Percentiles rank a stretch among this genome's conserved stretches.
phyloP scores from a whole-genome alignment of 305 asterid species.

The Rubia tinctorum region DNA sequence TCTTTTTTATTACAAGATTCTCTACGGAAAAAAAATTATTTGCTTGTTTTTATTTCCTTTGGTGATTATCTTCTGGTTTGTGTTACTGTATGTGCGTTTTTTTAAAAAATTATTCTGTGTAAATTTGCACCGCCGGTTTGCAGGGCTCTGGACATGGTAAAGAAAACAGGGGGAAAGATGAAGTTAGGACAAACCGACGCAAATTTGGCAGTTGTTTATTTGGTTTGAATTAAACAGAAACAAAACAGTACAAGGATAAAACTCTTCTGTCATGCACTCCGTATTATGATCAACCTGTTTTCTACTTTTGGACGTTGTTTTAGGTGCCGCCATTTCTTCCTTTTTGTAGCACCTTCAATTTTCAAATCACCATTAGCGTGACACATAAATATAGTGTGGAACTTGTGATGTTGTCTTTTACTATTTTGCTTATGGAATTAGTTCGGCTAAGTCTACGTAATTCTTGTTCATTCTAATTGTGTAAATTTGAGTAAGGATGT shows the following conservation, averaged over 20 bases:
- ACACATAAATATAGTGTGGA: background rate
- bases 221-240: background rate
- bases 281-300: background rate
- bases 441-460: background rate
- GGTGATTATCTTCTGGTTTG: too few species aligned
- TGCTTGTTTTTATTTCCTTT: too few species aligned
- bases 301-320: background rate
- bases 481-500: background rate
- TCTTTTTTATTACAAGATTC: too few species aligned
- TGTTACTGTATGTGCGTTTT: too few species aligned
- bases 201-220: background rate
- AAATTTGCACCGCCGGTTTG: constrained; percentile 26
- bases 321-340: background rate
- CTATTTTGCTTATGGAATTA: background rate
- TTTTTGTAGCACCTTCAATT: background rate
- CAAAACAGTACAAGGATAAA: background rate
- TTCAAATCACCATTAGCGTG: background rate
- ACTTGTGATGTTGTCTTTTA: background rate
- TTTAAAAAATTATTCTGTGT: too few species aligned
- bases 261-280: background rate
- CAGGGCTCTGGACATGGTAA: constrained; percentile 23
- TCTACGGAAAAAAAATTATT: too few species aligned
- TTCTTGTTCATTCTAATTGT: background rate
- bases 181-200: constrained; percentile 6
- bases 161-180: background rate